These are phyloP conservation scores for Diaporthe sp. DNA, from an alignment of 2,329 filamentous ascomycete genomes.

Conservation along the genomic window DNA sequence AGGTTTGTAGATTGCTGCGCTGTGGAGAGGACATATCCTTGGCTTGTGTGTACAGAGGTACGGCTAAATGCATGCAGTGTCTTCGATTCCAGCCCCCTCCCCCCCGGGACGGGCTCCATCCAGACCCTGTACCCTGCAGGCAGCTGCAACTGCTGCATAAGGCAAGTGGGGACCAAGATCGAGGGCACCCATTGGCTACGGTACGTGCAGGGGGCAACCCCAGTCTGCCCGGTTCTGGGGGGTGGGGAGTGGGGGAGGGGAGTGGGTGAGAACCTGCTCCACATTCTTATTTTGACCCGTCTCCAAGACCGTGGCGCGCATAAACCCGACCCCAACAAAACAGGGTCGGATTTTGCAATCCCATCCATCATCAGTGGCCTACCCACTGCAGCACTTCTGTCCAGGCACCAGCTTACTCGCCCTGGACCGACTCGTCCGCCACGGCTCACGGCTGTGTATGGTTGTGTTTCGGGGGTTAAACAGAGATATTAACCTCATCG, in stretches of 20 bases:
- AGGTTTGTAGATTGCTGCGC: neutral
- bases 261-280: constrained; percentile 5
- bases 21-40: neutral
- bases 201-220: neutral
- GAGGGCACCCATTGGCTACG: neutral
- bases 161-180: constrained; percentile 14
- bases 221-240: neutral
- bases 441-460: constrained; percentile 1
- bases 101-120: neutral
- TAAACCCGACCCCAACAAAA: constrained; percentile 22
- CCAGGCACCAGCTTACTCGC: constrained; percentile 27
- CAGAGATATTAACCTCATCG: constrained; percentile 1
- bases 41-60: neutral
- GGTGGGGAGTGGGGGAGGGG: neutral
- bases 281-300: constrained; percentile 31
- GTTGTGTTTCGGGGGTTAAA: neutral
- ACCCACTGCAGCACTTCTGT: neutral
- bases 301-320: constrained; percentile 10
- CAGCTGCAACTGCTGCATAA: constrained; percentile 29
- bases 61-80: neutral
- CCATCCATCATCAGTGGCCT: neutral
- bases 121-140: constrained; percentile 25
- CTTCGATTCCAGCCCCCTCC: neutral
- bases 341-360: neutral
- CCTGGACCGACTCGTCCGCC: neutral